Evolutionary conservation across 257 asterid species (phyloP).

Genomic region (Plantago elongata): DNA sequence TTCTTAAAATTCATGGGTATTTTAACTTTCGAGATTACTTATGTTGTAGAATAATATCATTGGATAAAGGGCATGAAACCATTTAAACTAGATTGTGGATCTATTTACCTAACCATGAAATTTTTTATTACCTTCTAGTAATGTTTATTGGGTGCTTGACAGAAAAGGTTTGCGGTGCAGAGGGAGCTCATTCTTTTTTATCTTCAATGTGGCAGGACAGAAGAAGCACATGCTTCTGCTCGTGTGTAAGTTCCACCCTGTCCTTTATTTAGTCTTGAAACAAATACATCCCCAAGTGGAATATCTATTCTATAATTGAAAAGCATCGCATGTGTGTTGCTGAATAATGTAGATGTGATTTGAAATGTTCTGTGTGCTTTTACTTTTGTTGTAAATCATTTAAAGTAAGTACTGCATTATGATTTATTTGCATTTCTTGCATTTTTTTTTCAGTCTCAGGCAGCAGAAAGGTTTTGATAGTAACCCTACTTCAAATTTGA

Average conservation of each 20-base stretch:
- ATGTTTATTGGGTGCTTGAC: conserved; percentile 25
- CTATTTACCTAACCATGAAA: neutral
- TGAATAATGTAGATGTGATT: too few relatives aligned
- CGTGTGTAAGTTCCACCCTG: conserved; percentile 36
- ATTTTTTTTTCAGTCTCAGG: conserved; percentile 49
- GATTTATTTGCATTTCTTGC: conserved; percentile 7
- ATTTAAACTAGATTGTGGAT: too few relatives aligned
- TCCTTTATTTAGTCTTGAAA: conserved; percentile 6
- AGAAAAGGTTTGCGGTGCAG: conserved; percentile 61
- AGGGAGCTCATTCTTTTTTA: conserved; percentile 54
- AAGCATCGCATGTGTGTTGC: too few relatives aligned
- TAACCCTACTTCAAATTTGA: conserved; percentile 62
- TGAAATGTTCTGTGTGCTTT: too few relatives aligned
- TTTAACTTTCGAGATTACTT: too few relatives aligned
- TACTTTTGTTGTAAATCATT: too few relatives aligned
- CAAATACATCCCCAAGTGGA: neutral
- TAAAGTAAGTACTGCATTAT: too few relatives aligned
- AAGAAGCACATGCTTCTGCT: conserved; percentile 54
- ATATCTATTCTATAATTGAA: too few relatives aligned
- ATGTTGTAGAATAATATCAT: neutral
- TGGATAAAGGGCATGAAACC: neutral
- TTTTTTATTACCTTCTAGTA: conserved; percentile 9
- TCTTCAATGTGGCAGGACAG: conserved; percentile 39
- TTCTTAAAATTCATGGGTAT: too few relatives aligned
- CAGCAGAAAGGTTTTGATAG: conserved; percentile 58